Evolutionary conservation across 2,329 filamentous ascomycete genomes (phyloP).

Genomic region (Penicillium sp.): DNA sequence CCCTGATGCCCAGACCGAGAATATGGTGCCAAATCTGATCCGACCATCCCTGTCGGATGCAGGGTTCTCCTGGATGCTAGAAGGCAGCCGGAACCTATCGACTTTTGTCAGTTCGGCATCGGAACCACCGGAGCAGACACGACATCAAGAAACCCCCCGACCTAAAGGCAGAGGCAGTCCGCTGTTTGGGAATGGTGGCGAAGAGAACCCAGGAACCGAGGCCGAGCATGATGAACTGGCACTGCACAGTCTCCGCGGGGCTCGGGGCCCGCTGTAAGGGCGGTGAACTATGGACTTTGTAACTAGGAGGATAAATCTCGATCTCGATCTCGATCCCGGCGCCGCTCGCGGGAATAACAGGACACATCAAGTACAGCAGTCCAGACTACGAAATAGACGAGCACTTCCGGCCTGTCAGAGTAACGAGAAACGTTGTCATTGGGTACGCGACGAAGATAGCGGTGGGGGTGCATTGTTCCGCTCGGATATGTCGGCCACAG

Average conservation of each 20-base stretch:
- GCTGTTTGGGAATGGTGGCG: constrained; percentile 36
- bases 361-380: neutral
- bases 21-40: constrained; percentile 21
- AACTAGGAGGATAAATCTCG: neutral
- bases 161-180: constrained; percentile 31
- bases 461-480: constrained; percentile 1
- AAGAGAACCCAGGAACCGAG: constrained; percentile 27
- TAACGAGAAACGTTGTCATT: neutral
- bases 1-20: constrained; percentile 11
- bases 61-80: constrained; percentile 53
- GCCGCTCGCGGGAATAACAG: neutral
- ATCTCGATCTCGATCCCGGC: neutral
- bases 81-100: constrained; percentile 43
- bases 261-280: constrained; percentile 21
- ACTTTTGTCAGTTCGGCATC: constrained; percentile 47
- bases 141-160: constrained; percentile 32
- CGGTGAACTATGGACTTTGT: neutral
- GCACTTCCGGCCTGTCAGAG: neutral
- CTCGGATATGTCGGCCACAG: constrained; percentile 8
- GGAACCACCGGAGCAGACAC: constrained; percentile 44
- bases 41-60: constrained; percentile 47
- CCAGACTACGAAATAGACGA: neutral
- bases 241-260: constrained; percentile 38
- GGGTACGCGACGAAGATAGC: neutral
- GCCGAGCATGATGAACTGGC: constrained; percentile 40